phyloP scores from a whole-genome alignment of 2,329 filamentous ascomycete species.

The Mariannaea elegans region DNA sequence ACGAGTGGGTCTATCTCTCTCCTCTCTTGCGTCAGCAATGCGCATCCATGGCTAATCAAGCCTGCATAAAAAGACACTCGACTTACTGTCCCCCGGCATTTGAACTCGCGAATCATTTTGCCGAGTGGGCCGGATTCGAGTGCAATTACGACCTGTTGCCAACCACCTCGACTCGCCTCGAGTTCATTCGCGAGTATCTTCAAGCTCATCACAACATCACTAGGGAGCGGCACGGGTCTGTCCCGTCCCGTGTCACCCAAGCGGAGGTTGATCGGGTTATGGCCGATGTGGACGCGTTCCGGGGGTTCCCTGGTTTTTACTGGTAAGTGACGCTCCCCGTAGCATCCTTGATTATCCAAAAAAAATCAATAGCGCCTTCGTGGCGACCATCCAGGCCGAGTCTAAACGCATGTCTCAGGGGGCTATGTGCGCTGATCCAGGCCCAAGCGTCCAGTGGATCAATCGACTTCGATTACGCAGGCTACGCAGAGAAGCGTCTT shows the following conservation, averaged over 20 bases:
- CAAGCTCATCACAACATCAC: conserved; percentile 13
- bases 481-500: conserved; percentile 32
- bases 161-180: conserved; percentile 26
- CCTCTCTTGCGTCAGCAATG: neutral
- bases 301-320: conserved; percentile 35
- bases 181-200: conserved; percentile 30
- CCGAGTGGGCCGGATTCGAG: conserved; percentile 34
- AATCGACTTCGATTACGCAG: conserved; percentile 36
- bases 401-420: conserved; percentile 27
- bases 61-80: conserved; percentile 24
- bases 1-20: conserved; percentile 26
- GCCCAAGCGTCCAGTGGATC: conserved; percentile 36
- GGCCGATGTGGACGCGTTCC: conserved; percentile 30
- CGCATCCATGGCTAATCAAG: neutral
- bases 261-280: conserved; percentile 27
- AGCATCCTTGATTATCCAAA: too few relatives aligned
- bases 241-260: conserved; percentile 16
- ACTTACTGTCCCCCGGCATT: conserved; percentile 35
- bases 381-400: too few relatives aligned
- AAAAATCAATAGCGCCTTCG: neutral
- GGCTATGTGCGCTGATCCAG: conserved; percentile 35
- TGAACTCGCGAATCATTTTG: conserved; percentile 36
- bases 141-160: conserved; percentile 30
- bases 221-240: neutral
- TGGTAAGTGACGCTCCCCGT: conserved; percentile 25